These are phyloP conservation scores for Colletotrichum noveboracense DNA, from an alignment of 2,329 filamentous ascomycete genomes.

Conservation along the genomic window DNA sequence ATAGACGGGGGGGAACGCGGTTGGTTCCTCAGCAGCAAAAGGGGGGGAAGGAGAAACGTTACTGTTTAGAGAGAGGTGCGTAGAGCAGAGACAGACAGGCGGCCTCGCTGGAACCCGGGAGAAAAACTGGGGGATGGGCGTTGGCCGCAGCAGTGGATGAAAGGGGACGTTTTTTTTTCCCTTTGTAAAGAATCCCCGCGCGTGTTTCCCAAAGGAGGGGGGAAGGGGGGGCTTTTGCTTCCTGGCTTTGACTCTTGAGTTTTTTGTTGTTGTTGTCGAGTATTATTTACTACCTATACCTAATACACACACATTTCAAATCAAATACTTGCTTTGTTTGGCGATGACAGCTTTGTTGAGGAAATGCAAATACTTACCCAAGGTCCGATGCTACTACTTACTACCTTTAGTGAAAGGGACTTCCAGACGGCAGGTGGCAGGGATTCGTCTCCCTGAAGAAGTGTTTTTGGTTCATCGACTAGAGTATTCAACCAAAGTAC, in stretches of 20 bases:
- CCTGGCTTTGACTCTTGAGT: neutral
- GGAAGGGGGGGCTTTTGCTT: neutral
- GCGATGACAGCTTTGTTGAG: neutral
- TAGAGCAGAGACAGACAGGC: neutral
- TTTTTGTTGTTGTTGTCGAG: neutral
- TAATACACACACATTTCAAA: neutral
- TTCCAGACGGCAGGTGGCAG: neutral
- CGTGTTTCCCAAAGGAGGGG: neutral
- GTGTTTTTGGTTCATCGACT: neutral
- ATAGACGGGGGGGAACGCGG: neutral
- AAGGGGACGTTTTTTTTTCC: neutral
- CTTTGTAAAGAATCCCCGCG: neutral
- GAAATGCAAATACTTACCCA: neutral
- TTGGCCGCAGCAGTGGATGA: constrained; percentile 1
- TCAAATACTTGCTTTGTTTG: neutral
- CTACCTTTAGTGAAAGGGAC: neutral
- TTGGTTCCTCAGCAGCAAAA: neutral
- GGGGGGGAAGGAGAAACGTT: neutral
- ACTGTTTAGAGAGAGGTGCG: neutral
- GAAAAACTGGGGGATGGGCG: constrained; percentile 14
- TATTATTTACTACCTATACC: neutral
- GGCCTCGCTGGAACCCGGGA: constrained; percentile 5
- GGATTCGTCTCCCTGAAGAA: neutral
- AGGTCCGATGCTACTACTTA: neutral
- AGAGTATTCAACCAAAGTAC: neutral